Conservation (phyloP, 257 asterid species). For the Datura wrightii region DNA sequence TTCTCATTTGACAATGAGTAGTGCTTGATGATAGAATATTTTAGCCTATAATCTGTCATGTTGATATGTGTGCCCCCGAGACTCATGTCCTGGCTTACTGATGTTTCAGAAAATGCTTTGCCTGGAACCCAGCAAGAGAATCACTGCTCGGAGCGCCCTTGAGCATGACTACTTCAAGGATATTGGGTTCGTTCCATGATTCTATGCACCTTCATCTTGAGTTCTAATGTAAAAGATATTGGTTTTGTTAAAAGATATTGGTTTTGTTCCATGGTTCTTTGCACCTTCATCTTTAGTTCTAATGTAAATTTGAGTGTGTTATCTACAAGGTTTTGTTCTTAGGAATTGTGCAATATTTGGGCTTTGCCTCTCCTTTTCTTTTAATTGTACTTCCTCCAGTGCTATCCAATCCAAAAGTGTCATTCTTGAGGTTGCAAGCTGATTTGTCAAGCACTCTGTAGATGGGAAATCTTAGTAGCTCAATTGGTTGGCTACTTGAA, state of each 20-base stretch:
- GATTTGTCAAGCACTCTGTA: not conserved
- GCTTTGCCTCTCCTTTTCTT: constrained; percentile 29
- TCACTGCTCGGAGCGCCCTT: constrained; percentile 86
- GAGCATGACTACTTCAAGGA: constrained; percentile 90
- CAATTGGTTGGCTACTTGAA: no score
- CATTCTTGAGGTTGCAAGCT: not conserved
- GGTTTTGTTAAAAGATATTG: constrained; percentile 71
- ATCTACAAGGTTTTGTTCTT: constrained; percentile 43
- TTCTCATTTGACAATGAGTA: constrained; percentile 6
- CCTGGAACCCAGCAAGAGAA: constrained; percentile 91
- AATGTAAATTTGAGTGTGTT: constrained; percentile 63
- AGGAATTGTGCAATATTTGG: constrained; percentile 46
- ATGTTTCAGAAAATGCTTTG: constrained; percentile 58
- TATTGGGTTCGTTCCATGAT: constrained; percentile 66
- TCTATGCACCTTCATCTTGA: constrained; percentile 35
- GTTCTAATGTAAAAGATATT: constrained; percentile 70
- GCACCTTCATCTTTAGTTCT: constrained; percentile 41
- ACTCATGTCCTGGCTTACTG: constrained; percentile 11
- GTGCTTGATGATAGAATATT: constrained; percentile 4
- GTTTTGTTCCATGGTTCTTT: constrained; percentile 56
- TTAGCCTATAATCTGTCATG: not conserved
- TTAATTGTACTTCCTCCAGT: constrained; percentile 40
- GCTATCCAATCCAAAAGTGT: constrained; percentile 33
- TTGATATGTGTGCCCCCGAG: not conserved
- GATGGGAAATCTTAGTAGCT: not conserved